Base-by-base conservation (phyloP, 179 eudicot species). In the Beta lomatogona region DNA sequence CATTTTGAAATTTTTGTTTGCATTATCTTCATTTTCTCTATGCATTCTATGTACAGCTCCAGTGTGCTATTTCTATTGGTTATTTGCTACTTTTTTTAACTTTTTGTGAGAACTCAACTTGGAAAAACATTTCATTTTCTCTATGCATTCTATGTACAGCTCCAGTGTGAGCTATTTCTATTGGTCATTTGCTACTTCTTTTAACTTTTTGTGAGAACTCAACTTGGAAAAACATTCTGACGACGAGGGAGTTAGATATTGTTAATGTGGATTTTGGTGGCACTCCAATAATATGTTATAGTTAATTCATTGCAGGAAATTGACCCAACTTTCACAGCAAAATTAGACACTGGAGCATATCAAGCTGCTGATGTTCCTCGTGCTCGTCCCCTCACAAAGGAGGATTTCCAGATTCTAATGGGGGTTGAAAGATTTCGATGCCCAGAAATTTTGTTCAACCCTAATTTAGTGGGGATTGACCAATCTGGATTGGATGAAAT, bases 401-500 rank as follows among this genome's bases (percentile, higher is more conserved):
- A 96, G 88, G 99, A 96, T 91, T 96, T 89, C 82, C 97, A 94
- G 78, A 88, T 96, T 22, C 70, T 82, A 55, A 86, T 94, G 46
- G 99, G 94, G 41, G 96, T 96, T 48, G 99, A 96, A 87, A 91
- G 99, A 84, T 96, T 96, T 72, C 86, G 99, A 73, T 92, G 98
- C 87, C 98, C 99, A 0, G 99, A 96, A 86, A 88, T 96, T 73
- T 86, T 96, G 57, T 93, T 96, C 69, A 80, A 87, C 83, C 99
- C 99, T 41, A 93, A 85, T 84, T 77, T 96, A 72, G 80, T 96
- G 59, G 98, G 99, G 59, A 84, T 96, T 41, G 94, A 96, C 75
- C 99, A 96, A 76, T 91, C 95, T 12, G 99, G 99, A 36, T 84
- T 96, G 78, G 99, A 94, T 77, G 99, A 96, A 90, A 96, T 96